These are phyloP conservation scores for Triticum urartu DNA, from an alignment of 176 grass and related monocot species.

Conservation along the genomic window DNA sequence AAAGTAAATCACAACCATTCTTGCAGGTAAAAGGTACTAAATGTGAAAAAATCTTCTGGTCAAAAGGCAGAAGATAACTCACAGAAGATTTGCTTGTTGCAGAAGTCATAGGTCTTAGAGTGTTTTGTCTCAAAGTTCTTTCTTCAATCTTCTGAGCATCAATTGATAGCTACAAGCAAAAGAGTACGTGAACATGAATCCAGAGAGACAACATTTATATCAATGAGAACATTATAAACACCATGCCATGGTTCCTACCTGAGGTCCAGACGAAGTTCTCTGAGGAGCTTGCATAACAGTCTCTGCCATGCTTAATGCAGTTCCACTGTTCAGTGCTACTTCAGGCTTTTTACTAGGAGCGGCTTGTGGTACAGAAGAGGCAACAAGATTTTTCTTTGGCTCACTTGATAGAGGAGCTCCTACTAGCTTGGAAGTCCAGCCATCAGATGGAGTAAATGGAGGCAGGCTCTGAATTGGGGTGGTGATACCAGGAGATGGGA, in stretches of 20 bases:
- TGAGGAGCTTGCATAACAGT: slow-evolving; percentile 66
- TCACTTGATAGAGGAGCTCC: slow-evolving; percentile 44
- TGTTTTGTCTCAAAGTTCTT: slow-evolving; percentile 57
- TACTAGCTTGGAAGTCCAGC: slow-evolving; percentile 58
- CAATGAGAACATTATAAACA: slow-evolving; percentile 19
- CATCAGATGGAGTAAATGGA: slow-evolving; percentile 33
- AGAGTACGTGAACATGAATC: slow-evolving; percentile 12
- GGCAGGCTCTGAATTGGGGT: slow-evolving; percentile 58
- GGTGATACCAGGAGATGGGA: slow-evolving; percentile 49
- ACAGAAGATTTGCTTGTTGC: slow-evolving; percentile 63
- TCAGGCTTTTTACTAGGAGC: slow-evolving; percentile 34
- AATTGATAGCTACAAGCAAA: slow-evolving; percentile 43
- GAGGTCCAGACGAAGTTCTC: slow-evolving; percentile 41
- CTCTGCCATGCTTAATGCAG: slow-evolving; percentile 68
- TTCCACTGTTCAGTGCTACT: slow-evolving; percentile 34
- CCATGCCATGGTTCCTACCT: slow-evolving; percentile 43
- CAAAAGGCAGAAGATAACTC: slow-evolving; percentile 30
- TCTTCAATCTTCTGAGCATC: slow-evolving; percentile 77
- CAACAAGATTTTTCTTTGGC: slow-evolving; percentile 31
- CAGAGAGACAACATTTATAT: background rate
- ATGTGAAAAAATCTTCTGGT: slow-evolving; percentile 6
- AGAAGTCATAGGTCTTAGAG: slow-evolving; percentile 61
- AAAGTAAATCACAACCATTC: background rate
- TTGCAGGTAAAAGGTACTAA: background rate
- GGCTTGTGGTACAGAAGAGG: slow-evolving; percentile 28